Evolutionary conservation across 2,329 filamentous ascomycete species (phyloP).

Genomic region (Aspergillus ochraceus): DNA sequence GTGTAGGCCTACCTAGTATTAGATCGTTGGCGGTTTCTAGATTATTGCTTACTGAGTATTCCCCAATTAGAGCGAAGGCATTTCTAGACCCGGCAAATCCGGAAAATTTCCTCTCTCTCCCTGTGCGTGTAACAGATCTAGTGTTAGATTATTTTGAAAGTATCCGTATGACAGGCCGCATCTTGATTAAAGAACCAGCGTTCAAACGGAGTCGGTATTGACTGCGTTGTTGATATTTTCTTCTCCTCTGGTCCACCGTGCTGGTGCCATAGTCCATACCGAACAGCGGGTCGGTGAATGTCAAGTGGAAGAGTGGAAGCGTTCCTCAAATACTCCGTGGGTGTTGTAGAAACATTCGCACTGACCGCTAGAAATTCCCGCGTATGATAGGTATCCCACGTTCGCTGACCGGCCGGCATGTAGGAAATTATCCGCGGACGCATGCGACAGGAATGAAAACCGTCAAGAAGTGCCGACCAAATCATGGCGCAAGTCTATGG

Average conservation of each 20-base stretch:
- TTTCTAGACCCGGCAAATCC: background rate
- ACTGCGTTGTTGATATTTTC: background rate
- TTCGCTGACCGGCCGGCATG: background rate
- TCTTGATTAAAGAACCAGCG: background rate
- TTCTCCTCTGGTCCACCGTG: background rate
- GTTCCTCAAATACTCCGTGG: too few relatives aligned
- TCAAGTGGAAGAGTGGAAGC: too few relatives aligned
- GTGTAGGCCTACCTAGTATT: too few relatives aligned
- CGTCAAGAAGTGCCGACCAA: background rate
- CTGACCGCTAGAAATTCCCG: too few relatives aligned
- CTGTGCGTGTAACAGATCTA: background rate
- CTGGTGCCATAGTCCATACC: too few relatives aligned
- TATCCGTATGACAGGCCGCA: background rate
- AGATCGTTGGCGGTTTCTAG: background rate
- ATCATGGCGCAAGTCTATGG: background rate
- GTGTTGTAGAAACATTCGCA: too few relatives aligned
- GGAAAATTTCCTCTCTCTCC: background rate
- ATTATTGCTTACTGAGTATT: background rate
- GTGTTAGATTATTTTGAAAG: background rate
- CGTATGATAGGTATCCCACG: too few relatives aligned
- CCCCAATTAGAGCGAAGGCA: background rate
- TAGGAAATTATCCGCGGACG: too few relatives aligned
- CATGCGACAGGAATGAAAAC: background rate
- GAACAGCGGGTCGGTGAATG: too few relatives aligned
- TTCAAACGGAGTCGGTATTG: background rate